Base-by-base conservation (phyloP, 2,329 filamentous ascomycete species). In the Sclerotinia spermophila region DNA sequence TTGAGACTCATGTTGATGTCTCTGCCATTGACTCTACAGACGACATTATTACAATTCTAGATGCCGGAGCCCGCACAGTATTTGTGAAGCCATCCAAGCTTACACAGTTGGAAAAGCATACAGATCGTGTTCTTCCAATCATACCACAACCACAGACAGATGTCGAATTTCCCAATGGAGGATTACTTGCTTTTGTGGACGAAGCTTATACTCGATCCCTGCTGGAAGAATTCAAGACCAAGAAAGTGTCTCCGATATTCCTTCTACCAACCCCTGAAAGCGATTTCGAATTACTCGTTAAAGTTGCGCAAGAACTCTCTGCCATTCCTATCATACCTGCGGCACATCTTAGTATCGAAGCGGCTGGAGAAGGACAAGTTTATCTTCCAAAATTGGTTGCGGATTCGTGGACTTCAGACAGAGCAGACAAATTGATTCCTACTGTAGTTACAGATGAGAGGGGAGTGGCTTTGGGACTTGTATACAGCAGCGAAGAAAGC, bases 401-500 rank as follows among this genome's bases (percentile, higher is more conserved):
- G 66, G 86, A 88, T 3, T 89, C 90, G 74, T 94, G 94, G 81
- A 90, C 87, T 73, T 93, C 92, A 53, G 96, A 99, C 81, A 87
- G 94, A 73, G 81, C 88, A 5, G 96, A 97, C 79, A 91, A 92
- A 13, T 86, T 99, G 13, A 89, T 97, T 75, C 91, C 96, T 2
- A 99, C 96, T 0, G 87, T 97, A 5, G 96, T 99, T 11, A 94
- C 92, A 1, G 93, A 99, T 79, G 93, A 97, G 83, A 85, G 91
- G 64, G 94, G 94, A 1, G 84, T 92, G 30, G 92, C 93, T 13
- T 84, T 99, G 21, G 96, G 96, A 0, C 83, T 99, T 74, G 96
- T 97, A 27, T 99, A 97, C 84, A 97, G 94, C 81, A 97, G 92
- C 78, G 89, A 92, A 73, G 92, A 96, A 81, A 98, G 95, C 79